Evolutionary conservation across 148 eudicot species (phyloP).

Genomic region (Chenopodium berlandieri): DNA sequence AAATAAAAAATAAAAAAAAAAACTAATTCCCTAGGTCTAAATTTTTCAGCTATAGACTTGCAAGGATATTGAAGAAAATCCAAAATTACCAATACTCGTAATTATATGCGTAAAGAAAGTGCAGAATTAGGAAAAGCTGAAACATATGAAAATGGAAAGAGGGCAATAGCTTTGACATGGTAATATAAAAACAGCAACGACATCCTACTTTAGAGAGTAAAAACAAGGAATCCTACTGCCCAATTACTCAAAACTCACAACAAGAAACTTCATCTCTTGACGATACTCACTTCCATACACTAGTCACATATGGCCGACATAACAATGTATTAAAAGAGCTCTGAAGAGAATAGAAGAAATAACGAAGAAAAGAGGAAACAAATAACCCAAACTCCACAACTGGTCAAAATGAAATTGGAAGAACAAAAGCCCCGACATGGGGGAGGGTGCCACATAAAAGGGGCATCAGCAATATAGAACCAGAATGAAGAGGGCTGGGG

Average conservation of each 20-base stretch:
- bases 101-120: background rate
- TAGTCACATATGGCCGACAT: background rate
- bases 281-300: background rate
- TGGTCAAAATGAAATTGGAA: background rate
- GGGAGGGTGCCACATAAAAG: too few relatives aligned
- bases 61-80: too few relatives aligned
- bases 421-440: background rate
- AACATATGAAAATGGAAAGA: background rate
- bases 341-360: background rate
- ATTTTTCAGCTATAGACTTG: too few relatives aligned
- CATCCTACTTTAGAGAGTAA: background rate
- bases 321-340: background rate
- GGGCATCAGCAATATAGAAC: too few relatives aligned
- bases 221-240: background rate
- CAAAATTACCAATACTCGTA: background rate
- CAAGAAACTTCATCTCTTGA: background rate
- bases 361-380: background rate
- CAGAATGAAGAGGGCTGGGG: too few relatives aligned
- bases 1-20: too few relatives aligned
- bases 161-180: background rate
- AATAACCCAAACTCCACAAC: background rate
- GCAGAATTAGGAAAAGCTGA: background rate
- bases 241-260: background rate
- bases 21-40: too few relatives aligned
- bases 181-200: background rate